These are phyloP conservation scores for Aspergillus funiculosus DNA, from an alignment of 495 filamentous ascomycete species.

Conservation along the genomic window DNA sequence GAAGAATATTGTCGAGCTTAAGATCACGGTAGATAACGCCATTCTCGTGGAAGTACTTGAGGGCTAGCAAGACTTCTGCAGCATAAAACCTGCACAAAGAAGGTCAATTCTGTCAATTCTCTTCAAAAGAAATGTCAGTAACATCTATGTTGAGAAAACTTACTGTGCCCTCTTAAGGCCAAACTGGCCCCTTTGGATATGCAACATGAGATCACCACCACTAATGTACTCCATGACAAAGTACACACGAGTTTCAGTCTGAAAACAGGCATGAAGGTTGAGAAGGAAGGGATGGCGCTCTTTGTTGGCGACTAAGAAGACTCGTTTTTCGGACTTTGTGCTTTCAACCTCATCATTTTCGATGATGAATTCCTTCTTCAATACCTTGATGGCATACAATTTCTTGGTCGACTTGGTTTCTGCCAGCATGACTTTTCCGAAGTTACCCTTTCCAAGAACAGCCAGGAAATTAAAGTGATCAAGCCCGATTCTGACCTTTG, in stretches of 20 bases:
- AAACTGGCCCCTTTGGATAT: conserved; percentile 96
- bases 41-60: conserved; percentile 99
- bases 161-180: conserved; percentile 93
- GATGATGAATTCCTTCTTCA: conserved; percentile 99
- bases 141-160: conserved; percentile 29
- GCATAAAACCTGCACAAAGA: conserved; percentile 77
- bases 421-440: conserved; percentile 99
- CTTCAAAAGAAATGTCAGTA: no score
- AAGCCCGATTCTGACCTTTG: conserved; percentile 77
- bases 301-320: conserved; percentile 95
- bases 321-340: conserved; percentile 93
- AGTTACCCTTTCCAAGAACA: conserved; percentile 98
- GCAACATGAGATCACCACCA: conserved; percentile 97
- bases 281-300: conserved; percentile 95
- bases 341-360: conserved; percentile 99
- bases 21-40: conserved; percentile 99
- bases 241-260: conserved; percentile 97
- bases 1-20: conserved; percentile 97
- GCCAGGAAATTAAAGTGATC: conserved; percentile 99
- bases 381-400: conserved; percentile 96
- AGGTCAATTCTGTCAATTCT: background rate
- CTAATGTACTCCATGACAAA: conserved; percentile 99
- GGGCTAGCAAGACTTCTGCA: conserved; percentile 89
- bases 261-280: conserved; percentile 96
- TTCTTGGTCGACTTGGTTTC: conserved; percentile 90